A percentile compares a stretch with the other conserved stretches of the same genome.
These are phyloP conservation scores for Cyamopsis tetragonoloba DNA, from an alignment of 306 rosid genomes.

Conservation along the genomic window DNA sequence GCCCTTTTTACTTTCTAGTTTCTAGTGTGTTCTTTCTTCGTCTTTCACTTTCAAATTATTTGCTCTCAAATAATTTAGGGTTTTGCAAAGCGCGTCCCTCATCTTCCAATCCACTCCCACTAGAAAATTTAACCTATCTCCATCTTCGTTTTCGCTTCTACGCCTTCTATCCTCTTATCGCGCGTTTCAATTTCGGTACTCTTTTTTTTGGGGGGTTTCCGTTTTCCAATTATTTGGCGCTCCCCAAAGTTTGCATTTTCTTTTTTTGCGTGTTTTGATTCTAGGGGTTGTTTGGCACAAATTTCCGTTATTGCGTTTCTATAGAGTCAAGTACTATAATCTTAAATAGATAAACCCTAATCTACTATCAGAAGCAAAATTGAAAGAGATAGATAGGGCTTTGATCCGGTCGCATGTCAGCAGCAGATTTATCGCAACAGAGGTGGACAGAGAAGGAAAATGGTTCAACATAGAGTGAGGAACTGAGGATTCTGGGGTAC, in stretches of 20 bases:
- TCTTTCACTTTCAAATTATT: constrained; percentile 23
- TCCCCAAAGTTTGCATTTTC: not conserved
- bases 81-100: constrained; percentile 26
- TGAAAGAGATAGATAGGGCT: not conserved
- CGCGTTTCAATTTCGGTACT: not conserved
- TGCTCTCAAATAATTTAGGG: constrained; percentile 42
- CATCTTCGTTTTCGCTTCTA: constrained; percentile 12
- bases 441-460: not conserved
- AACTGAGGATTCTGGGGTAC: not conserved
- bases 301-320: no score
- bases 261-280: not conserved
- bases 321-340: no score
- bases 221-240: constrained; percentile 14
- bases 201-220: no score
- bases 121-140: not conserved
- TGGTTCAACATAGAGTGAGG: not conserved
- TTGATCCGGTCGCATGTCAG: constrained; percentile 7
- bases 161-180: not conserved
- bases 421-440: not conserved
- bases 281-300: not conserved
- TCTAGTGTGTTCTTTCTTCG: constrained; percentile 5
- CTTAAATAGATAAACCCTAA: not conserved
- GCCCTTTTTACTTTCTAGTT: not conserved
- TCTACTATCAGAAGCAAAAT: not conserved
- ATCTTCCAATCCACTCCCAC: not conserved